Conservation (phyloP, 495 filamentous ascomycete genomes). For the Xylaria telfairii region DNA sequence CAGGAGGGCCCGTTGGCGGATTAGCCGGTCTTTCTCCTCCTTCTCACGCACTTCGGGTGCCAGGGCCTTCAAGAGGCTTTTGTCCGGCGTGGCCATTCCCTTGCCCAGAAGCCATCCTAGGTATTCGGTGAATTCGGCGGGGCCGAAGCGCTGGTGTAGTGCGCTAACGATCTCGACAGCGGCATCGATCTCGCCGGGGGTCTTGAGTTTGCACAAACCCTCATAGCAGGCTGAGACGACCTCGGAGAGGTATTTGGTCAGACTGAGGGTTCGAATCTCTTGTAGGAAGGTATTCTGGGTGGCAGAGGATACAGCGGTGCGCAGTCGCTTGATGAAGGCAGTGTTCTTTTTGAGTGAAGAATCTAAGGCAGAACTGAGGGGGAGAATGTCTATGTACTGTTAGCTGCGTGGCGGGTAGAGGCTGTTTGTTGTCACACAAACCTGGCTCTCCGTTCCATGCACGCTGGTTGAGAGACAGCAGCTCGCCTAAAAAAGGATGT, state of each 20-base stretch:
- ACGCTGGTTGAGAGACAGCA: conserved; percentile 83
- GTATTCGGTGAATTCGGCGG: conserved; percentile 86
- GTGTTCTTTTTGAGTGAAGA: conserved; percentile 99
- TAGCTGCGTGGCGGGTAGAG: conserved; percentile 30
- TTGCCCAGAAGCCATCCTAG: conserved; percentile 93
- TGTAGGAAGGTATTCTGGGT: conserved; percentile 83
- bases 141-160: conserved; percentile 94
- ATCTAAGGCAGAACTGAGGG: conserved; percentile 81
- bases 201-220: conserved; percentile 89
- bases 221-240: conserved; percentile 98
- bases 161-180: conserved; percentile 93
- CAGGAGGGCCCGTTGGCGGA: conserved; percentile 83
- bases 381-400: conserved; percentile 71
- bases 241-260: conserved; percentile 97
- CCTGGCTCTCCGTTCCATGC: conserved; percentile 89
- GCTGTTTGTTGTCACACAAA: conserved; percentile 46
- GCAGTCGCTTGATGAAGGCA: conserved; percentile 95
- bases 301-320: conserved; percentile 82
- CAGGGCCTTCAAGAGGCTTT: conserved; percentile 78
- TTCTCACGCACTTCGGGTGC: conserved; percentile 83
- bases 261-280: conserved; percentile 88
- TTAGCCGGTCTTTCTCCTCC: conserved; percentile 92
- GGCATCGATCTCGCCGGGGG: conserved; percentile 85
- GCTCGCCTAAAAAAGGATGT: conserved; percentile 68
- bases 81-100: conserved; percentile 91